phyloP scores from a whole-genome alignment of 75 land plant genomes.

The Gnetum montanum region DNA sequence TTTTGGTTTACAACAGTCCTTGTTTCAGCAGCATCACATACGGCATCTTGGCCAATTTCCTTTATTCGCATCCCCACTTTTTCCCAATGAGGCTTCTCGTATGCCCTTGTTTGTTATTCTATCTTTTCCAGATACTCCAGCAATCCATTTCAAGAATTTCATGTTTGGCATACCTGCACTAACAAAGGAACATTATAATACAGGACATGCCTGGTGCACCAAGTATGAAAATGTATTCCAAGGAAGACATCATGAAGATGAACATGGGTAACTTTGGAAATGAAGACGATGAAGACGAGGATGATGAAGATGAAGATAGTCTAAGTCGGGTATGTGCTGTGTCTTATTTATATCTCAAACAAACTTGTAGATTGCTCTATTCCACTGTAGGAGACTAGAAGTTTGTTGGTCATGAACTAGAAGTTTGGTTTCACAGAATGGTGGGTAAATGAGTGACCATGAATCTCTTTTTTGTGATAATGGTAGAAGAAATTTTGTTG shows the following conservation, averaged over 20 bases:
- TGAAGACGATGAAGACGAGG: constrained; percentile 78
- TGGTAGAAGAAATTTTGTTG: too few relatives aligned
- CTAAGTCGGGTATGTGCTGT: too few relatives aligned
- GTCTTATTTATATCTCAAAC: too few relatives aligned
- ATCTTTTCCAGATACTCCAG: background rate
- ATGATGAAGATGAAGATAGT: constrained; percentile 69
- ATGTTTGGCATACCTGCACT: background rate
- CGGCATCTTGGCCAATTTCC: background rate
- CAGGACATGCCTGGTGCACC: constrained; percentile 99
- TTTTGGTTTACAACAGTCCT: background rate
- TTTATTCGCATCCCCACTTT: too few relatives aligned
- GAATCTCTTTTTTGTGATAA: too few relatives aligned
- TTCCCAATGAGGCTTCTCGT: too few relatives aligned
- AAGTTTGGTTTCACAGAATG: too few relatives aligned
- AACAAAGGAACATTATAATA: background rate
- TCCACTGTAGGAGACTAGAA: too few relatives aligned
- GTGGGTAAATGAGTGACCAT: too few relatives aligned
- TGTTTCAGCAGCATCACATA: background rate
- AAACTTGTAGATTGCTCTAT: too few relatives aligned
- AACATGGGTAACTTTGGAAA: constrained; percentile 26
- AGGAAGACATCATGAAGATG: constrained; percentile 73
- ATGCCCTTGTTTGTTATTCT: background rate
- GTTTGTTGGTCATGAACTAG: too few relatives aligned
- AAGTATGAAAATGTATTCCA: constrained; percentile 89
- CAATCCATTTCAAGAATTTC: background rate